Percentiles rank a stretch among this genome's conserved stretches.
Conservation (phyloP, 306 rosid genomes). For the Vigna hirtella region DNA sequence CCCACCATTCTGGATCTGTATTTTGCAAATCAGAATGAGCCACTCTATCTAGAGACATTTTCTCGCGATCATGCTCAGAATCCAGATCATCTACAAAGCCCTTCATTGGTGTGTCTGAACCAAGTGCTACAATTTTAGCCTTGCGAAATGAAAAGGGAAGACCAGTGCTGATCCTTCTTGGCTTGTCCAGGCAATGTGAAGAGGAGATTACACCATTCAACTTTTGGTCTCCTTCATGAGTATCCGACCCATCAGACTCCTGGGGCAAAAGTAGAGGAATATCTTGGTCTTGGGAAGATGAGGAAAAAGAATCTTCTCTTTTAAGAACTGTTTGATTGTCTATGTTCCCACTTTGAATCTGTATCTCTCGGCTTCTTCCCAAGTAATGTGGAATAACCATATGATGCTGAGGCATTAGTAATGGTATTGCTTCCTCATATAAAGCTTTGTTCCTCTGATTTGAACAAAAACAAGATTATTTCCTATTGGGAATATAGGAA, state of each 20-base stretch:
- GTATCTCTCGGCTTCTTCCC: slow-evolving; percentile 67
- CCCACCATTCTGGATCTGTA: slow-evolving; percentile 89
- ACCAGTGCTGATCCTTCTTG: slow-evolving; percentile 43
- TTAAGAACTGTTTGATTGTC: slow-evolving; percentile 48
- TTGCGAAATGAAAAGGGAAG: slow-evolving; percentile 56
- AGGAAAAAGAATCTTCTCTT: slow-evolving; percentile 74
- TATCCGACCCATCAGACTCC: slow-evolving; percentile 61
- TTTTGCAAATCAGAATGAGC: slow-evolving; percentile 44
- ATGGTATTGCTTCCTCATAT: slow-evolving; percentile 88
- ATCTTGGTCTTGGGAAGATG: slow-evolving; percentile 69
- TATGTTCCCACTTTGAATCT: slow-evolving; percentile 52
- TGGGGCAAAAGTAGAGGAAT: slow-evolving; percentile 83
- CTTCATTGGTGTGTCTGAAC: slow-evolving; percentile 80
- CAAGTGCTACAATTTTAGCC: slow-evolving; percentile 64
- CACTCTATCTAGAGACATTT: slow-evolving; percentile 35
- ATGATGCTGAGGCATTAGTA: slow-evolving; percentile 99
- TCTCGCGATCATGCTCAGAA: slow-evolving; percentile 47
- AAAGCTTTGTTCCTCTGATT: slow-evolving; percentile 97
- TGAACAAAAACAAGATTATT: slow-evolving; percentile 29
- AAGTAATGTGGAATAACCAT: slow-evolving; percentile 99
- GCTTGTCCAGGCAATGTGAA: slow-evolving; percentile 44
- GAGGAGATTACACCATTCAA: slow-evolving; percentile 44
- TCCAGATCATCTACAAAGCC: slow-evolving; percentile 87
- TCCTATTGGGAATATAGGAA: slow-evolving; percentile 36
- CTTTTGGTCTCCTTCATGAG: slow-evolving; percentile 58